Conservation (phyloP, 805 yeast genomes). For the Naumovozyma castellii region DNA sequence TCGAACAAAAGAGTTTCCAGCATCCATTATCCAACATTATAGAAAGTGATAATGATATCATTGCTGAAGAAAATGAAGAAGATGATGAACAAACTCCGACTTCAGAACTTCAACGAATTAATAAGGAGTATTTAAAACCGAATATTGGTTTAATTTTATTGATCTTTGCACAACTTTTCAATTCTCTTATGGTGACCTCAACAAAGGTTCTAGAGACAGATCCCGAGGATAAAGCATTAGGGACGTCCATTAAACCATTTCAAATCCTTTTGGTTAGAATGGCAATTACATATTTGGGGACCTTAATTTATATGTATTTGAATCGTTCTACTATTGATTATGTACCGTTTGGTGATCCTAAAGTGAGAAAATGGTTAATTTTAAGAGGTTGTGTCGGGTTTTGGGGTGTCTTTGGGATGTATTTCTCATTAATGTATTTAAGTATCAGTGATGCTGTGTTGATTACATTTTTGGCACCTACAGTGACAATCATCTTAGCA, state of each 20-base stretch:
- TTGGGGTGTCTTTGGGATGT: constrained; percentile 71
- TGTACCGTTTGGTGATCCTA: constrained; percentile 63
- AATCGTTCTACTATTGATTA: constrained; percentile 38
- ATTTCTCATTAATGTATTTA: constrained; percentile 62
- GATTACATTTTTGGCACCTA: constrained; percentile 69
- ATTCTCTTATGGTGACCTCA: constrained; percentile 65
- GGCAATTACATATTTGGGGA: constrained; percentile 56
- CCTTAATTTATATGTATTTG: constrained; percentile 45
- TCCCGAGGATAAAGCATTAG: constrained; percentile 17
- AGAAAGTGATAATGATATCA: too few species aligned
- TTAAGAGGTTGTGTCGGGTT: constrained; percentile 67
- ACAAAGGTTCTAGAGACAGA: constrained; percentile 67
- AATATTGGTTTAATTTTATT: constrained; percentile 52
- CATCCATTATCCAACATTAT: neutral
- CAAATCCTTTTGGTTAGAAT: constrained; percentile 73
- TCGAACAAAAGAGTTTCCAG: neutral
- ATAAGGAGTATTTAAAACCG: constrained; percentile 12
- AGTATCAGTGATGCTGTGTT: constrained; percentile 75
- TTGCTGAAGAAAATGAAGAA: neutral
- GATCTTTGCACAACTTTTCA: constrained; percentile 58
- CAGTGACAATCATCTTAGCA: constrained; percentile 67
- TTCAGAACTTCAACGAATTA: neutral
- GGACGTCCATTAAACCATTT: constrained; percentile 56
- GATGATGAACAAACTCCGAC: neutral
- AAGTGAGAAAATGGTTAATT: constrained; percentile 43